Evolutionary conservation across 495 filamentous ascomycete species (phyloP).

Genomic region (Penicillium paxilli): DNA sequence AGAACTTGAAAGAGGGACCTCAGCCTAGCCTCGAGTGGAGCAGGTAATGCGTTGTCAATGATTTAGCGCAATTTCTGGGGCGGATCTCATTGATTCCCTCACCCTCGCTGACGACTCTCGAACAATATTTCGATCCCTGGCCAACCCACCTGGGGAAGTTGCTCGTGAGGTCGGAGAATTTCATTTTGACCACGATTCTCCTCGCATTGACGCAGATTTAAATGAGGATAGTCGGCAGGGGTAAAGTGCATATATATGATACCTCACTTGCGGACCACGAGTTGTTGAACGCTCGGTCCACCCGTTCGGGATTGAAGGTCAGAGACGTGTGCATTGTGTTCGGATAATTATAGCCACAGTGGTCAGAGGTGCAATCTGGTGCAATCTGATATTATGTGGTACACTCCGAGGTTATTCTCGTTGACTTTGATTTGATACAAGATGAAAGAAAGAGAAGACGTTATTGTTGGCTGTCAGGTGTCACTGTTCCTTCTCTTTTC

Average conservation of each 20-base stretch:
- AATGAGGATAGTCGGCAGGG: constrained; percentile 20
- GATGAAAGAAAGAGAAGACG: too few species aligned
- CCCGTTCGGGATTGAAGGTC: constrained; percentile 13
- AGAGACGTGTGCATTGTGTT: background rate
- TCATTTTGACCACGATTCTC: constrained; percentile 18
- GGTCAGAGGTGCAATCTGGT: background rate
- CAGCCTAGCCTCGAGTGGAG: background rate
- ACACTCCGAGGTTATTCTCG: too few species aligned
- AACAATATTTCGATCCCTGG: constrained; percentile 3
- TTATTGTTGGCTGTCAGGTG: background rate
- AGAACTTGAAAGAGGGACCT: background rate
- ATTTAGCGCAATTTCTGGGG: background rate
- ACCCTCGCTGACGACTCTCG: constrained; percentile 4
- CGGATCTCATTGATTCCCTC: background rate
- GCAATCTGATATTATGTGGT: background rate
- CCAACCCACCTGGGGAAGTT: constrained; percentile 6
- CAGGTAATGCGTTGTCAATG: constrained; percentile 1
- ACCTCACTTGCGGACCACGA: constrained; percentile 9
- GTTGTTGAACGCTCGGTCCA: constrained; percentile 23
- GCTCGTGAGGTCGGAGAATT: constrained; percentile 26
- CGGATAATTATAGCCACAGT: background rate
- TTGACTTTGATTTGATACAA: background rate
- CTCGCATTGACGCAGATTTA: constrained; percentile 22
- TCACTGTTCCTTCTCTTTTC: background rate
- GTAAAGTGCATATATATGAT: constrained; percentile 13